A percentile compares a stretch with the other conserved stretches of the same genome.
Conservation (phyloP, 2,329 filamentous ascomycete species). For the Calonectria pseudoreteaudii region DNA sequence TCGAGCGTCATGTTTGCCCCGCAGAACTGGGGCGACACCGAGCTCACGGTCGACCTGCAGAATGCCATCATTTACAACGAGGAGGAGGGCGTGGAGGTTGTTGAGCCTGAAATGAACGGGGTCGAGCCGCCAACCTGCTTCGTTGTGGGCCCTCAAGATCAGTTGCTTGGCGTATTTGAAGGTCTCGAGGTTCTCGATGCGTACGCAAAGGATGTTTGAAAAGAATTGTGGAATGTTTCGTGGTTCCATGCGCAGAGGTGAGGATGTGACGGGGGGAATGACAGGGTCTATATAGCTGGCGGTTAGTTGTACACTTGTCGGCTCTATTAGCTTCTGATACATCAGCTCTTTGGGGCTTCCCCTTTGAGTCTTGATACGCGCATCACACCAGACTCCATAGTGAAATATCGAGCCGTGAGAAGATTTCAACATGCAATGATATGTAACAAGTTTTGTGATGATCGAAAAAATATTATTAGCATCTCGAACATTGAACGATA, state of each 20-base stretch:
- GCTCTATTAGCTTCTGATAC: not conserved
- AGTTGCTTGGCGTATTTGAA: slow-evolving; percentile 30
- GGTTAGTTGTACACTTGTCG: not conserved
- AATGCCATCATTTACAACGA: slow-evolving; percentile 34
- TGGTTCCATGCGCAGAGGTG: not conserved
- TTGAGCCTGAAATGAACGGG: slow-evolving; percentile 27
- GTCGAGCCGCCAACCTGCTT: slow-evolving; percentile 28
- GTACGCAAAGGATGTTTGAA: not conserved
- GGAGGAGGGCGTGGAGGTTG: slow-evolving; percentile 14
- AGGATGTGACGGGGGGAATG: not conserved
- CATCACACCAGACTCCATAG: too few relatives aligned
- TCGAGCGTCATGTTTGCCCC: slow-evolving; percentile 54
- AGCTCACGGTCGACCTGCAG: slow-evolving; percentile 25
- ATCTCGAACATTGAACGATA: not conserved
- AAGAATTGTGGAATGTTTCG: not conserved
- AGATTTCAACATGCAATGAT: not conserved
- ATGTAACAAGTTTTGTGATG: too few relatives aligned
- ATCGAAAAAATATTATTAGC: not conserved
- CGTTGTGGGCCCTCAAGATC: slow-evolving; percentile 22
- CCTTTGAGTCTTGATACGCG: not conserved
- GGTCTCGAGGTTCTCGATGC: not conserved
- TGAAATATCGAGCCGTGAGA: not conserved
- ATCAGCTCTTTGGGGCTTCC: not conserved
- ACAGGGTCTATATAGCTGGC: not conserved
- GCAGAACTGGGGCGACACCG: slow-evolving; percentile 47